Evolutionary conservation across 306 rosid genomes (phyloP).

Genomic region (Pyrus bretschneideri): DNA sequence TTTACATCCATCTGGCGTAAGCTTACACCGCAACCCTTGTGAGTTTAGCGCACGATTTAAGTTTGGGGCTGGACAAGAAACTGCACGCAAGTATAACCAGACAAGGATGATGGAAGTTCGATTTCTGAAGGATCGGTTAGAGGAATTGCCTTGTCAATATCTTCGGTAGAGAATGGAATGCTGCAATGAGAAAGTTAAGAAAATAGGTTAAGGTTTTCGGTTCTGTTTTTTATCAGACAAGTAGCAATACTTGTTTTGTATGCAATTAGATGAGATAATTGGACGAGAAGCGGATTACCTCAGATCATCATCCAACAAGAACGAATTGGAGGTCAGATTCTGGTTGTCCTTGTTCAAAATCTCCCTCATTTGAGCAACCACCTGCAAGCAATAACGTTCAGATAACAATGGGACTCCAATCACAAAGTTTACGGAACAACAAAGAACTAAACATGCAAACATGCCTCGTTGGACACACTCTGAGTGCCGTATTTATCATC

Average conservation of each 20-base stretch:
- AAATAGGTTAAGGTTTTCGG: not conserved
- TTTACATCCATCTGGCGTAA: slow-evolving; percentile 6
- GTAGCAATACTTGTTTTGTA: not conserved
- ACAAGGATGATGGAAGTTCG: slow-evolving; percentile 54
- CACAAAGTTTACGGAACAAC: not conserved
- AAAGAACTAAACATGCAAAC: slow-evolving; percentile 31
- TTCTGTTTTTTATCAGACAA: not conserved
- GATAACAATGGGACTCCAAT: slow-evolving; percentile 2
- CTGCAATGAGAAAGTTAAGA: slow-evolving; percentile 37
- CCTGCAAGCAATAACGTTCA: slow-evolving; percentile 48
- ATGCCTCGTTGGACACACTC: slow-evolving; percentile 96
- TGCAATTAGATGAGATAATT: not conserved
- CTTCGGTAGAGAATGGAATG: slow-evolving; percentile 96
- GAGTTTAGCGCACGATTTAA: slow-evolving; percentile 8
- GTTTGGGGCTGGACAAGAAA: slow-evolving; percentile 53
- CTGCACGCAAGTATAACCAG: slow-evolving; percentile 64
- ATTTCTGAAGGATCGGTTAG: slow-evolving; percentile 69
- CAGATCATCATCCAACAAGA: slow-evolving; percentile 92
- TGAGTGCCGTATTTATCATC: slow-evolving; percentile 99
- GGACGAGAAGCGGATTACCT: slow-evolving; percentile 41
- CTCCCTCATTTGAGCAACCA: slow-evolving; percentile 96
- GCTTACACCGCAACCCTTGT: not conserved
- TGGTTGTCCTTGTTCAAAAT: slow-evolving; percentile 79
- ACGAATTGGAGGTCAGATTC: slow-evolving; percentile 87
- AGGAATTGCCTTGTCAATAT: slow-evolving; percentile 86